Base-by-base conservation (phyloP, 257 asterid species). In the Fraxinus pennsylvanica region DNA sequence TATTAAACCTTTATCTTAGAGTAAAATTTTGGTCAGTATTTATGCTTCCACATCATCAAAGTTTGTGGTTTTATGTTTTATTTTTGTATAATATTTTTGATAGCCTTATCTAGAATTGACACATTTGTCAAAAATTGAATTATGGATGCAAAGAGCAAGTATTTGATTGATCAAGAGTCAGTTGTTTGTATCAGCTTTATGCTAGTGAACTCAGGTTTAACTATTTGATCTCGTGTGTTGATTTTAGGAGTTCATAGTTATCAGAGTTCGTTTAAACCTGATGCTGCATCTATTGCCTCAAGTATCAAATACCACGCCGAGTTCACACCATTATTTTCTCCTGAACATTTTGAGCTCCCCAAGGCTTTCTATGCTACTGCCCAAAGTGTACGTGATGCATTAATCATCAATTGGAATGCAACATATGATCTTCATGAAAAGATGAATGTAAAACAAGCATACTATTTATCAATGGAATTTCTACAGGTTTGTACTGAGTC, bases 381-480 rank as follows among this genome's bases (percentile, higher is more conserved):
- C 38, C 96, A 89, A 73, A 91, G 96, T 76, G 92, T 92, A 39
- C 91, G 92, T n/a, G 97, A 92, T 86, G 71, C 89, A 9, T 89
- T 92, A 74, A 90, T 91, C 69, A 74, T 66, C 33, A 91, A 91
- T 81, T 92, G 97, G 97, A 92, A 92, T 25, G 87, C 91, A 17
- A 91, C 96, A 0, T 85, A 91, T 75, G 89, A 89, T 39, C 74
- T 79, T 33, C 80, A 88, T 59, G 96, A 91, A 73, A 87, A 84
- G 80, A 85, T 84, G 89, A 89, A 92, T 32, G 88, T 77, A 32
- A 92, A 92, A 86, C 97, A 92, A 83, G 95, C 97, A 50, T 92
- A 92, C 84, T 92, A 92, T 78, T 86, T 92, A 73, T 92, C 97
- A 1, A 92, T 92, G 95, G 97, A 92, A 76, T 92, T 92, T 83